Percentiles rank a stretch among this genome's conserved stretches.
Conservation (phyloP, 2,329 filamentous ascomycete species). For the Pseudocercospora macadamiae region DNA sequence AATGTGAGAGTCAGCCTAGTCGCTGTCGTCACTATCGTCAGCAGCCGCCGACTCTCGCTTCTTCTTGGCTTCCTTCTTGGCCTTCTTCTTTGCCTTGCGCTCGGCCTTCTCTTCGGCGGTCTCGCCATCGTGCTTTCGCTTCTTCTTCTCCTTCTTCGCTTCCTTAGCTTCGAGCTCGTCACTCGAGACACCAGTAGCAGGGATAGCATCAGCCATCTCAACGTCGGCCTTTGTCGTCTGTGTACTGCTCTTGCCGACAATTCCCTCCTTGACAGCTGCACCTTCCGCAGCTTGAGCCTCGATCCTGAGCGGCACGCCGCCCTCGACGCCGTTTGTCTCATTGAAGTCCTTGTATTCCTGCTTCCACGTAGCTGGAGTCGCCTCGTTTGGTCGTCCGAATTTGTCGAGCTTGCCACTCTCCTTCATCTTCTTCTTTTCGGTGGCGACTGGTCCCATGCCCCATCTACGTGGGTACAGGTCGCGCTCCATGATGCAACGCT, state of each 20-base stretch:
- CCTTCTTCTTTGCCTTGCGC: constrained; percentile 71
- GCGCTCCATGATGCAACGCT: constrained; percentile 99
- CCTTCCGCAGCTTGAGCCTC: constrained; percentile 29
- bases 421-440: constrained; percentile 99
- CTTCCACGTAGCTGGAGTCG: constrained; percentile 92
- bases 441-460: constrained; percentile 89
- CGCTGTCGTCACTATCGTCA: constrained; percentile 35
- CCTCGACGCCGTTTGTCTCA: constrained; percentile 46
- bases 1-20: constrained; percentile 14
- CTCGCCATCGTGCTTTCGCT: constrained; percentile 53
- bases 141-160: constrained; percentile 43
- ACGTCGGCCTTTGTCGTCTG: constrained; percentile 45
- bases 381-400: constrained; percentile 89
- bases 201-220: constrained; percentile 38
- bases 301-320: constrained; percentile 19
- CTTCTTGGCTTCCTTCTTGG: constrained; percentile 78
- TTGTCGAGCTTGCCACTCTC: constrained; percentile 97
- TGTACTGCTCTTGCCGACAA: constrained; percentile 34
- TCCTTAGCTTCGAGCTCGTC: constrained; percentile 34
- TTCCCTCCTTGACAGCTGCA: constrained; percentile 23
- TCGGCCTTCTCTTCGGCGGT: constrained; percentile 52
- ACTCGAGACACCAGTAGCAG: constrained; percentile 30
- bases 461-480: constrained; percentile 96
- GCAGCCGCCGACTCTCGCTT: constrained; percentile 39
- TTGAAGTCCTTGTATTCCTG: constrained; percentile 89